A percentile compares a stretch with the other conserved stretches of the same genome.
These are phyloP conservation scores for Laetiporus sulphureus DNA, from an alignment of 1,284 basidiomycete genomes.

Conservation along the genomic window DNA sequence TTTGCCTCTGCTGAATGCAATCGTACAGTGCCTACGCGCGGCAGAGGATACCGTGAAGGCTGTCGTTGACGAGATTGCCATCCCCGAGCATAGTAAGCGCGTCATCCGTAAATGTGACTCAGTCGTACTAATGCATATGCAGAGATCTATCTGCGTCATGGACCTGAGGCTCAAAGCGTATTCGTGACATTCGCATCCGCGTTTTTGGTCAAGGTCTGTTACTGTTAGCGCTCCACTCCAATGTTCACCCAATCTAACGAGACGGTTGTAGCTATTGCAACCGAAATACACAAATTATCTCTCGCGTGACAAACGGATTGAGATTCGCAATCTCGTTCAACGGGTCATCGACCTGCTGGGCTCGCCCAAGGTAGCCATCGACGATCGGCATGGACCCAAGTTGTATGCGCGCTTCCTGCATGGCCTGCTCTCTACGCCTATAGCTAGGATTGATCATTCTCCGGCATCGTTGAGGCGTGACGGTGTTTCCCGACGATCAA, in stretches of 20 bases:
- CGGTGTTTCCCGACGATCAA: constrained; percentile 1
- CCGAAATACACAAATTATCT: constrained; percentile 63
- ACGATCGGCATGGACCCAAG: constrained; percentile 70
- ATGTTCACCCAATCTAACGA: background rate
- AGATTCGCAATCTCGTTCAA: constrained; percentile 56
- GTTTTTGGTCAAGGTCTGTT: constrained; percentile 66
- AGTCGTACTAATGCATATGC: constrained; percentile 2
- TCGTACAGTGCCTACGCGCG: constrained; percentile 46
- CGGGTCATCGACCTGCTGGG: constrained; percentile 58
- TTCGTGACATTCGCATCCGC: constrained; percentile 82
- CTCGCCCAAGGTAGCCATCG: constrained; percentile 60
- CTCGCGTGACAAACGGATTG: constrained; percentile 44
- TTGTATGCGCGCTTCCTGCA: constrained; percentile 70
- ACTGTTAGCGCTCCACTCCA: background rate
- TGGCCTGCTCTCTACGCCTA: constrained; percentile 54
- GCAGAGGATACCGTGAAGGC: constrained; percentile 59
- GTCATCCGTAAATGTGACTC: background rate
- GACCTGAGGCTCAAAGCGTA: constrained; percentile 77
- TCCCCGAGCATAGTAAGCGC: constrained; percentile 45
- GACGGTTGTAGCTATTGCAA: constrained; percentile 49
- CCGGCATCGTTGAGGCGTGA: constrained; percentile 13
- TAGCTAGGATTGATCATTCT: constrained; percentile 34
- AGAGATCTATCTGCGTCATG: constrained; percentile 64
- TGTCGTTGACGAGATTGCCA: constrained; percentile 55
- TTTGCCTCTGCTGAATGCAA: background rate